A percentile compares a stretch with the other conserved stretches of the same genome.
Conservation (phyloP, 768 basidiomycete genomes). For the Trametes gibbosa region DNA sequence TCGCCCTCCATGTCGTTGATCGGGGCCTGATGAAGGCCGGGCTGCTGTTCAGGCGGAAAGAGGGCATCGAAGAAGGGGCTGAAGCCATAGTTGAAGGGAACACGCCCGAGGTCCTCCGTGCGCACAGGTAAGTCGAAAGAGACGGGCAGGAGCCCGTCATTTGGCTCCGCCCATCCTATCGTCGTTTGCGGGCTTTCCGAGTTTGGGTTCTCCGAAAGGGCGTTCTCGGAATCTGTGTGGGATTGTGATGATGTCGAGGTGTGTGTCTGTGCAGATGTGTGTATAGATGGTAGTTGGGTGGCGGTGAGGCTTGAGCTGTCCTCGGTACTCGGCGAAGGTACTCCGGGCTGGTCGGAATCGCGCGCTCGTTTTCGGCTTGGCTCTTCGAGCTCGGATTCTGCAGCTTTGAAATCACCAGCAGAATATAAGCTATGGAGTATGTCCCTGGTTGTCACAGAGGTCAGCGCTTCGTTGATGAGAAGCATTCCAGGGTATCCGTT, state of each 20-base stretch:
- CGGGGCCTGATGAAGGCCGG: not conserved
- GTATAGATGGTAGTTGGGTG: not conserved
- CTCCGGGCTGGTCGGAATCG: not conserved
- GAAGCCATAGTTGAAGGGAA: slow-evolving; percentile 37
- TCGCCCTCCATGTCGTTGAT: not conserved
- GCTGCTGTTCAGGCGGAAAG: slow-evolving; percentile 27
- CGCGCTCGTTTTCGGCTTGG: not conserved
- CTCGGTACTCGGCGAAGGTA: too few relatives aligned
- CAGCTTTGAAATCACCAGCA: not conserved
- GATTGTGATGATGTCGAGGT: too few relatives aligned
- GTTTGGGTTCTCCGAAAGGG: not conserved
- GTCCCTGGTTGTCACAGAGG: not conserved
- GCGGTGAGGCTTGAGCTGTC: not conserved
- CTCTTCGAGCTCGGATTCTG: not conserved
- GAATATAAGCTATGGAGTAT: not conserved
- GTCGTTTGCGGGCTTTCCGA: not conserved
- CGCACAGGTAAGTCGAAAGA: slow-evolving; percentile 9
- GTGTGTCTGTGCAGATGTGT: not conserved
- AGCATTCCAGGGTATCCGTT: not conserved
- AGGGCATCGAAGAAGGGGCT: not conserved
- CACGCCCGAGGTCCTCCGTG: slow-evolving; percentile 36
- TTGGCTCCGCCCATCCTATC: not conserved
- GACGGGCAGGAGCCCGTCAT: not conserved
- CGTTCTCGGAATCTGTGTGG: too few relatives aligned
- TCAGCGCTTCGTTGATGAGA: not conserved